Evolutionary conservation across 805 yeast species (phyloP).

Genomic region (Candida lessepsii): DNA sequence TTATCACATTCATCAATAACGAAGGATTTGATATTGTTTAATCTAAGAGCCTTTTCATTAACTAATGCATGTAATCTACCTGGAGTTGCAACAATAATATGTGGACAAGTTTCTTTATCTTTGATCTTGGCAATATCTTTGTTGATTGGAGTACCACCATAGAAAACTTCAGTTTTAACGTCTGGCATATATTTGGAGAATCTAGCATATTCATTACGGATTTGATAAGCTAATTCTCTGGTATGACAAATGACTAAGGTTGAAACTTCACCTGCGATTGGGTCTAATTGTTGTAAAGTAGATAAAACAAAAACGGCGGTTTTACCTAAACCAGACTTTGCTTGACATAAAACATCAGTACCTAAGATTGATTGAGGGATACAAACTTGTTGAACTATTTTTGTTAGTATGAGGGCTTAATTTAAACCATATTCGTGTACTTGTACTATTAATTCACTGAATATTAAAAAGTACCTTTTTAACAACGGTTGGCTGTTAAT

Average conservation of each 20-base stretch:
- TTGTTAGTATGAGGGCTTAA: conserved; percentile 5
- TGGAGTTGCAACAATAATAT: conserved; percentile 96
- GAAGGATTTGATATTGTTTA: conserved; percentile 87
- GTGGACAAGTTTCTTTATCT: conserved; percentile 93
- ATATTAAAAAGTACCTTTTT: too few species aligned
- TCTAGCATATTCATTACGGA: conserved; percentile 94
- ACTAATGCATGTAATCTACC: conserved; percentile 95
- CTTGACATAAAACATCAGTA: conserved; percentile 97
- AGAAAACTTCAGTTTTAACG: conserved; percentile 93
- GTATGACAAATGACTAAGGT: conserved; percentile 96
- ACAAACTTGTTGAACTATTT: conserved; percentile 92
- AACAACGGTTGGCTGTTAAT: too few species aligned
- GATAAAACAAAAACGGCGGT: conserved; percentile 97
- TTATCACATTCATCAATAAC: conserved; percentile 99
- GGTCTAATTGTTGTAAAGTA: conserved; percentile 95
- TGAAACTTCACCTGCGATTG: conserved; percentile 94
- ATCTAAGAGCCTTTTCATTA: conserved; percentile 83
- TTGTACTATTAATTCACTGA: not conserved
- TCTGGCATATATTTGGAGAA: conserved; percentile 99
- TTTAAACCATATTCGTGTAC: not conserved
- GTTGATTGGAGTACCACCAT: conserved; percentile 88
- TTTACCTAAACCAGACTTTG: conserved; percentile 99
- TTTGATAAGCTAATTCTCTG: conserved; percentile 97
- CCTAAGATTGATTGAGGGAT: conserved; percentile 98
- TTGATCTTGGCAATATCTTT: conserved; percentile 85